Conservation (phyloP, 176 grass and related monocot species). For the Puya raimondii region DNA sequence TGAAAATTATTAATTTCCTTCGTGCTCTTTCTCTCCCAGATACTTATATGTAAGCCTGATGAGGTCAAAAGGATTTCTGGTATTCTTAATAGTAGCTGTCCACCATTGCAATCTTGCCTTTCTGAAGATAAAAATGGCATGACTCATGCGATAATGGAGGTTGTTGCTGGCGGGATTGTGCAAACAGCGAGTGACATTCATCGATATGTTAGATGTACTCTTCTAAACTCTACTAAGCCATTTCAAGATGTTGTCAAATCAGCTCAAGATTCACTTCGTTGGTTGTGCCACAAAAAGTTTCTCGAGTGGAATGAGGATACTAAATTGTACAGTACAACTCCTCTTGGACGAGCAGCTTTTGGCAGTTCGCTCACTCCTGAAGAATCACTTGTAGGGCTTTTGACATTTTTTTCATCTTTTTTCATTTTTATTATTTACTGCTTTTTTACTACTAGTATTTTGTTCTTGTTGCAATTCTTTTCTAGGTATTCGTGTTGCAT, state of each 20-base stretch:
- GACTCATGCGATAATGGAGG: conserved; percentile 98
- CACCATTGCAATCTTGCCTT: conserved; percentile 80
- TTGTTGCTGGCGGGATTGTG: conserved; percentile 89
- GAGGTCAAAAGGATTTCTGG: conserved; percentile 68
- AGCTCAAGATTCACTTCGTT: conserved; percentile 92
- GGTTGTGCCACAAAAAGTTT: conserved; percentile 90
- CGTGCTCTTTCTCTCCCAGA: conserved; percentile 26
- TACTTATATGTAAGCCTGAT: conserved; percentile 86
- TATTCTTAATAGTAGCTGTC: conserved; percentile 66
- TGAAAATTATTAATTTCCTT: conserved; percentile 1
- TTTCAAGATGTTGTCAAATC: conserved; percentile 94
- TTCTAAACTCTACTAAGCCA: conserved; percentile 93
- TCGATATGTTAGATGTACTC: conserved; percentile 84
- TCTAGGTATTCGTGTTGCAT: conserved; percentile 11
- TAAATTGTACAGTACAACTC: conserved; percentile 69
- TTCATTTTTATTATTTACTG: neutral
- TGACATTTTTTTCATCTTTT: neutral
- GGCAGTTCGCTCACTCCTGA: conserved; percentile 94
- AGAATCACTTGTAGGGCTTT: conserved; percentile 69
- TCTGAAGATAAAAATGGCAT: conserved; percentile 99
- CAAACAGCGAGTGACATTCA: conserved; percentile 95
- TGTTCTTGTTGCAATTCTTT: conserved; percentile 12
- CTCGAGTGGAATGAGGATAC: conserved; percentile 71
- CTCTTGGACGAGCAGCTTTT: conserved; percentile 84
- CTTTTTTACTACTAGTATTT: neutral